Percentiles rank a stretch among this genome's conserved stretches.
phyloP scores from a whole-genome alignment of 495 filamentous ascomycete species.

The Penicillium flavigenum region DNA sequence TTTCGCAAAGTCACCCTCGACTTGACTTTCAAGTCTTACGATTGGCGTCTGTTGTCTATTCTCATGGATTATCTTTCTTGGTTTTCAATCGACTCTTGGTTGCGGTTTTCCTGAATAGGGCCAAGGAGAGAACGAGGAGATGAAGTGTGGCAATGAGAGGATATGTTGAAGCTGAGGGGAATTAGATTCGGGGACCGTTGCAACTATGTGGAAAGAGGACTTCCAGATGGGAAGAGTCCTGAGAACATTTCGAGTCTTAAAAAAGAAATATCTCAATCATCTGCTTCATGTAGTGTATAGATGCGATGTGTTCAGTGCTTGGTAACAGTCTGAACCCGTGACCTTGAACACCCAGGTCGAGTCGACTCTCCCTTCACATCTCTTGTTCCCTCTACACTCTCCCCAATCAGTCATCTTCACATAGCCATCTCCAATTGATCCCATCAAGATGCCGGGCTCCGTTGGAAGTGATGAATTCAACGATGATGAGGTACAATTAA shows the following conservation, averaged over 20 bases:
- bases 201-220: slow-evolving; percentile 22
- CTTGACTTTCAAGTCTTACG: slow-evolving; percentile 39
- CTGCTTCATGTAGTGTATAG: slow-evolving; percentile 6
- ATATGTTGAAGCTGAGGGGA: slow-evolving; percentile 23
- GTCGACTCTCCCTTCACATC: not conserved
- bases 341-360: slow-evolving; percentile 5
- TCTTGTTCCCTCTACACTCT: not conserved
- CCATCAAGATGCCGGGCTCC: slow-evolving; percentile 6
- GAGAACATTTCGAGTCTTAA: slow-evolving; percentile 28
- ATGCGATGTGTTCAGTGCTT: not conserved
- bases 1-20: slow-evolving; percentile 34
- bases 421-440: slow-evolving; percentile 1
- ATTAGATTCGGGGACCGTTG: slow-evolving; percentile 16
- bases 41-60: slow-evolving; percentile 47
- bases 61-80: slow-evolving; percentile 34
- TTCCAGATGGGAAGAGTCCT: slow-evolving; percentile 27
- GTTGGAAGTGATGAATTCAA: slow-evolving; percentile 10
- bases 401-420: not conserved
- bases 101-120: slow-evolving; percentile 32
- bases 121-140: slow-evolving; percentile 26
- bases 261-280: slow-evolving; percentile 20
- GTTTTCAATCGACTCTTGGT: slow-evolving; percentile 31
- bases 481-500: slow-evolving; percentile 5
- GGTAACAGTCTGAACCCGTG: slow-evolving; percentile 6
- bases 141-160: slow-evolving; percentile 20